Conservation (phyloP, 2,329 filamentous ascomycete genomes). For the Trichoderma sp. region DNA sequence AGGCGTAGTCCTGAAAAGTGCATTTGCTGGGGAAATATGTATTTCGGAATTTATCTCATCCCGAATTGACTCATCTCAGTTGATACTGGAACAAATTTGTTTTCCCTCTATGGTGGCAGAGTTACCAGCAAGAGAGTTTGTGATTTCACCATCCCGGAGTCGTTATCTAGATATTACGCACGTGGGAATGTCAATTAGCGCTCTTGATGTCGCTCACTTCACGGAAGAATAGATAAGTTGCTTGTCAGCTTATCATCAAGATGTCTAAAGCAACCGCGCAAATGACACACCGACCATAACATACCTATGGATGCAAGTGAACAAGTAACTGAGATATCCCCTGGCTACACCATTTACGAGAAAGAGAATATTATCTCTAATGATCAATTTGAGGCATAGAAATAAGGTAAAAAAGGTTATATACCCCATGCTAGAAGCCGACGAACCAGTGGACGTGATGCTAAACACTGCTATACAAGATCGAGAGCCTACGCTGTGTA, state of each 20-base stretch:
- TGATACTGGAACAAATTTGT: background rate
- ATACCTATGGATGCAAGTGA: background rate
- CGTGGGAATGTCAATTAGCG: background rate
- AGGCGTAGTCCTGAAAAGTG: background rate
- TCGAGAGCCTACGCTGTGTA: background rate
- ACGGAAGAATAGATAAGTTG: background rate
- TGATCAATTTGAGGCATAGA: background rate
- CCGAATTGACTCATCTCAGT: background rate
- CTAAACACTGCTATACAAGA: background rate
- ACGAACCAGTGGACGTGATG: background rate
- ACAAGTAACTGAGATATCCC: background rate
- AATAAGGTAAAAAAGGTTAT: background rate
- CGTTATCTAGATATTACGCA: background rate
- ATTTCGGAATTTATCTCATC: background rate
- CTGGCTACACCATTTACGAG: background rate
- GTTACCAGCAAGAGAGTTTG: background rate
- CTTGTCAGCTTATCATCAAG: background rate
- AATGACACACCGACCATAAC: background rate
- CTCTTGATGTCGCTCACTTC: background rate
- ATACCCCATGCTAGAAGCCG: background rate
- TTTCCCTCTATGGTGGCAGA: background rate
- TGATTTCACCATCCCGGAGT: background rate
- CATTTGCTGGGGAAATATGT: background rate
- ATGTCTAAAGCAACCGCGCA: background rate
- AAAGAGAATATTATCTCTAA: background rate